Conservation (phyloP, 2,329 filamentous ascomycete genomes). For the Knoxdaviesia capensis region DNA sequence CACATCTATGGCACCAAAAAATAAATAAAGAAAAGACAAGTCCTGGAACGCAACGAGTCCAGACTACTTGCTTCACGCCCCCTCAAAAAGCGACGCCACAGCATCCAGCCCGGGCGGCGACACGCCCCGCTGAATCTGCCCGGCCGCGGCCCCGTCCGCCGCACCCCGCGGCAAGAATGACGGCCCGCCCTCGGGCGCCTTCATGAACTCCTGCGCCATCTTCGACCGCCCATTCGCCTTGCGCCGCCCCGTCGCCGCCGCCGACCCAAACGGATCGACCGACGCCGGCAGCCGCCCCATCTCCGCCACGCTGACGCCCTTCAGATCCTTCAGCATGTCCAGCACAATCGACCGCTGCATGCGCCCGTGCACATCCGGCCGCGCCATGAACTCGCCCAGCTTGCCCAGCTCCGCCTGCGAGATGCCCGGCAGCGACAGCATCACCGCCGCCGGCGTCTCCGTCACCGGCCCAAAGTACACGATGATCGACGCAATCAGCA, state of each 20-base stretch:
- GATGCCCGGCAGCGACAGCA: conserved; percentile 67
- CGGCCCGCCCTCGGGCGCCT: conserved; percentile 13
- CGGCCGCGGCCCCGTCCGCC: conserved; percentile 10
- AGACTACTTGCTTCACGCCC: conserved; percentile 5
- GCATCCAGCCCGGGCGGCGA: conserved; percentile 33
- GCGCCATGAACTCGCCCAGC: conserved; percentile 39
- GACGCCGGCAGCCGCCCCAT: conserved; percentile 61
- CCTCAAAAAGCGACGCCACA: conserved; percentile 30
- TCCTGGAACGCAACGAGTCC: background rate
- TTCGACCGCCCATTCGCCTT: conserved; percentile 30
- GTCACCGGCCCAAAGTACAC: conserved; percentile 53
- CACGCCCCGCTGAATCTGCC: conserved; percentile 8
- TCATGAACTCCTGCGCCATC: conserved; percentile 50
- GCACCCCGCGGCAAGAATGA: conserved; percentile 7
- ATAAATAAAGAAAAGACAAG: background rate
- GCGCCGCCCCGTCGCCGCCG: conserved; percentile 12
- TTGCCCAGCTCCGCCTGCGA: conserved; percentile 44
- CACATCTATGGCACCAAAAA: background rate
- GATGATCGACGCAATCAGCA: conserved; percentile 71
- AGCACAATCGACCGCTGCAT: conserved; percentile 66
- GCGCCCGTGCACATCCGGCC: conserved; percentile 40
- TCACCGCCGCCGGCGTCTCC: conserved; percentile 48
- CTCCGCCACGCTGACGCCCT: conserved; percentile 84
- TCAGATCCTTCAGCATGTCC: conserved; percentile 66
- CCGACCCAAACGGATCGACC: conserved; percentile 14